Base-by-base conservation (phyloP, 352 stramenopile species). In the Globisporangium abappressorium region DNA sequence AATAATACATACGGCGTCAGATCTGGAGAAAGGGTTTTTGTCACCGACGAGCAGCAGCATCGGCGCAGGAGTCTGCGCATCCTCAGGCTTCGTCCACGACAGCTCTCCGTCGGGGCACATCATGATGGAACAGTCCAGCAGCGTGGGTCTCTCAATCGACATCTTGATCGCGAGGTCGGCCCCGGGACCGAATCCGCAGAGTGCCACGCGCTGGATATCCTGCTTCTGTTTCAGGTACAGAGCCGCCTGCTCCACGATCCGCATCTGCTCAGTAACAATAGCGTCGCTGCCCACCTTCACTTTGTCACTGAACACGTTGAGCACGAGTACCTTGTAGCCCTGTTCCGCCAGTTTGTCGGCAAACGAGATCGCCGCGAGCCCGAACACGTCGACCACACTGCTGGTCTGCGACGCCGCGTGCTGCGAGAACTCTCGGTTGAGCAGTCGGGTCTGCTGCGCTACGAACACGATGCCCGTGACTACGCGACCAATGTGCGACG, bases 341-440 rank as follows among this genome's bases (percentile, higher is more conserved):
- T 96, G 89, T 64, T 96, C 89, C 3, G 87, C 87, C 57, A 96
- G 71, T 54, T 94, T 94, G 69, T 96, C 89, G 5, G 89, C 89
- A 68, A 95, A 96, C 5, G 84, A 85, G 60, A 91, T 71, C 51
- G 73, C 79, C 22, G 84, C 81, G 46, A 91, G 76, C 0, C 80
- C 78, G 59, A 92, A 91, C 20, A 66, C 64, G 18, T 85, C 72
- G 15, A 68, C 66, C 4, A 66, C 62, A 4, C 55, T 69, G 9
- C 64, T 20, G 3, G 43, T 54, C 41, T 65, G 49, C 28, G 66
- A 7, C 14, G 41, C n/a, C 47, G 5, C 46, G 12, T 49, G n/a
- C 7, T 67, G 46, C 11, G 70, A 30, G 55, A 87, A 77, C 38
- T 73, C 73, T 60, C 70, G 75, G 30, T 67, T 80, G 36, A 75